phyloP scores from a whole-genome alignment of 2,329 filamentous ascomycete species.

The Graphilbum fragrans region DNA sequence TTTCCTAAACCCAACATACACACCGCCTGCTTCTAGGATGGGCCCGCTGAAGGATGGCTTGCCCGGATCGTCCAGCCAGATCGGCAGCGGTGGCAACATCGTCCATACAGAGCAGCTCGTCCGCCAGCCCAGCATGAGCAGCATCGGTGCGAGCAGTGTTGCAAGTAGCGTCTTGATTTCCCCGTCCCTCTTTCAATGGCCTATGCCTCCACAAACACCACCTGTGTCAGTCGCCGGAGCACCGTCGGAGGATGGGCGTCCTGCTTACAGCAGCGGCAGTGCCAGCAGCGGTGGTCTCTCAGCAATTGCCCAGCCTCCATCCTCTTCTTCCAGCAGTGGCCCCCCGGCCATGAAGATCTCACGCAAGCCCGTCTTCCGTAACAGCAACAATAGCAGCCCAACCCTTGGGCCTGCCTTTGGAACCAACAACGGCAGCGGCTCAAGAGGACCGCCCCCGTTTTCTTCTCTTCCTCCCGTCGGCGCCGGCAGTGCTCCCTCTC shows the following conservation, averaged over 20 bases:
- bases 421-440: no score
- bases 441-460: no score
- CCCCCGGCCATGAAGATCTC: background rate
- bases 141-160: constrained; percentile 8
- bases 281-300: background rate
- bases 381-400: background rate
- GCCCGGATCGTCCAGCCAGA: no score
- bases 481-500: no score
- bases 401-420: no score
- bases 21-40: no score
- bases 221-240: constrained; percentile 2
- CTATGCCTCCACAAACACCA: constrained; percentile 10
- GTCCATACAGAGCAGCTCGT: no score
- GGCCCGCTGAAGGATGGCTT: no score
- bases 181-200: constrained; percentile 7
- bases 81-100: background rate
- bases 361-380: no score
- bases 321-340: no score
- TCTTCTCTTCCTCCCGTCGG: no score
- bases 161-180: constrained; percentile 11
- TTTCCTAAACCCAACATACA: no score
- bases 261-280: background rate
- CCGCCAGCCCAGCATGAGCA: constrained; percentile 5
- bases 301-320: background rate
- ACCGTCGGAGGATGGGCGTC: background rate